A percentile compares a stretch with the other conserved stretches of the same genome.
phyloP scores from a whole-genome alignment of 202 grass and related monocot species.

The Musa balbisiana region DNA sequence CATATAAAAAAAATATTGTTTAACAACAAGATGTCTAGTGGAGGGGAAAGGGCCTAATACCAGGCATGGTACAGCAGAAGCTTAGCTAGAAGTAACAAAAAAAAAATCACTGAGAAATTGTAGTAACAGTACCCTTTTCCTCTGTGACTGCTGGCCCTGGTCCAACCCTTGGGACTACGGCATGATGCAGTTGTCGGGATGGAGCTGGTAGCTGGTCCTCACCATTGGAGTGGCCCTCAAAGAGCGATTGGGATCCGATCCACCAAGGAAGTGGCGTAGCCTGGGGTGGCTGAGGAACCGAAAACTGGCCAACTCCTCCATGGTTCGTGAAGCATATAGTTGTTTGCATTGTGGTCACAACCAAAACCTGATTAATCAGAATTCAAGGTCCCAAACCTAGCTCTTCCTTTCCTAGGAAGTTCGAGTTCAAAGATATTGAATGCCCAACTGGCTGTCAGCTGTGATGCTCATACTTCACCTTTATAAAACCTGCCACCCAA shows the following conservation, averaged over 20 bases:
- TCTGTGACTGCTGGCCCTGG: constrained; percentile 17
- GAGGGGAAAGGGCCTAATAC: no score
- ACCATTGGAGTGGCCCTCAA: constrained; percentile 31
- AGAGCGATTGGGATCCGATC: constrained; percentile 54
- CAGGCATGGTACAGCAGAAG: no score
- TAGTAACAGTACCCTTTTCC: constrained; percentile 30
- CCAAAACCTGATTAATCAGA: neutral
- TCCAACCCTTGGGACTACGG: constrained; percentile 30
- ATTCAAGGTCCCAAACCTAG: neutral
- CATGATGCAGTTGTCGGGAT: constrained; percentile 28
- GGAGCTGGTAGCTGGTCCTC: constrained; percentile 46
- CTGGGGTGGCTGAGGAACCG: constrained; percentile 9
- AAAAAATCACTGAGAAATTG: neutral
- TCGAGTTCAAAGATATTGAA: neutral
- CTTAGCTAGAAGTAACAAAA: neutral
- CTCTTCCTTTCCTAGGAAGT: neutral
- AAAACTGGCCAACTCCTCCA: constrained; percentile 34
- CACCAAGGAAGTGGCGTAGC: constrained; percentile 56
- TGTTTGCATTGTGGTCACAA: constrained; percentile 1
- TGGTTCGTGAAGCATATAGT: constrained; percentile 52
- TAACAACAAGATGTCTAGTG: no score
- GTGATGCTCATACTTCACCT: neutral
- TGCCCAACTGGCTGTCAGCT: neutral
- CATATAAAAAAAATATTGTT: no score
- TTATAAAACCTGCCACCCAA: neutral